Percentiles rank a stretch among this genome's conserved stretches.
phyloP scores from a whole-genome alignment of 495 filamentous ascomycete species.

The Penicillium antarcticum region DNA sequence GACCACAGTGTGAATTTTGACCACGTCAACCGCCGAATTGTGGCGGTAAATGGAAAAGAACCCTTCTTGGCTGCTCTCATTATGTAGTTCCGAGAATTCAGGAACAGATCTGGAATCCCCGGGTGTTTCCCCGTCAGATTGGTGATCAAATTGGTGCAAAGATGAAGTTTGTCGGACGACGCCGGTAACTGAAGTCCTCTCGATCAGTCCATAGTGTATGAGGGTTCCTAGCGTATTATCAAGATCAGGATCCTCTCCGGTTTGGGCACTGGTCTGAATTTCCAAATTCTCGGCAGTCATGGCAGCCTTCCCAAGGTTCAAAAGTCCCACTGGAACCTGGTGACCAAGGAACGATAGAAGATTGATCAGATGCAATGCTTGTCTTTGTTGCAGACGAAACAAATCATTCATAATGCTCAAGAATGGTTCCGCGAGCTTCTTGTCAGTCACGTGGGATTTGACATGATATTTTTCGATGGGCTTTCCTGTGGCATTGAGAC shows the following conservation, averaged over 20 bases:
- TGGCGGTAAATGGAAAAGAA: constrained; percentile 44
- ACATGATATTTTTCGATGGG: constrained; percentile 66
- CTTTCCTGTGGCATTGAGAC: constrained; percentile 67
- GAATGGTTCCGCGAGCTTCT: constrained; percentile 68
- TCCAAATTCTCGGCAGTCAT: constrained; percentile 52
- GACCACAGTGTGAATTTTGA: constrained; percentile 74
- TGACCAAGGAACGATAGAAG: constrained; percentile 73
- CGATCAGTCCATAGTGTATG: constrained; percentile 68
- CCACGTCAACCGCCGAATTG: constrained; percentile 56
- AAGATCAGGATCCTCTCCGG: constrained; percentile 57
- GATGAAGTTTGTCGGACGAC: constrained; percentile 32
- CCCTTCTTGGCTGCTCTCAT: constrained; percentile 48
- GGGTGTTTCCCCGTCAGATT: constrained; percentile 19
- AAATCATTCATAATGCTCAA: constrained; percentile 69
- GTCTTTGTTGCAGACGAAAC: constrained; percentile 50
- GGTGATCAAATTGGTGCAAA: constrained; percentile 18
- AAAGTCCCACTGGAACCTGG: constrained; percentile 72
- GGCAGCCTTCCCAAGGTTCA: constrained; percentile 59
- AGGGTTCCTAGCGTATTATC: constrained; percentile 66
- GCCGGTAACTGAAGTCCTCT: constrained; percentile 43
- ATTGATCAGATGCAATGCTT: constrained; percentile 70
- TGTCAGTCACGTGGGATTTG: constrained; percentile 62
- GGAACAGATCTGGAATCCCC: constrained; percentile 23
- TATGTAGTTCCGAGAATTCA: constrained; percentile 33
- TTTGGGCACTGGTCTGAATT: constrained; percentile 39